A percentile compares a stretch with the other conserved stretches of the same genome.
These are phyloP conservation scores for Pyrenula massariospora DNA, from an alignment of 495 filamentous ascomycete genomes.

Conservation along the genomic window DNA sequence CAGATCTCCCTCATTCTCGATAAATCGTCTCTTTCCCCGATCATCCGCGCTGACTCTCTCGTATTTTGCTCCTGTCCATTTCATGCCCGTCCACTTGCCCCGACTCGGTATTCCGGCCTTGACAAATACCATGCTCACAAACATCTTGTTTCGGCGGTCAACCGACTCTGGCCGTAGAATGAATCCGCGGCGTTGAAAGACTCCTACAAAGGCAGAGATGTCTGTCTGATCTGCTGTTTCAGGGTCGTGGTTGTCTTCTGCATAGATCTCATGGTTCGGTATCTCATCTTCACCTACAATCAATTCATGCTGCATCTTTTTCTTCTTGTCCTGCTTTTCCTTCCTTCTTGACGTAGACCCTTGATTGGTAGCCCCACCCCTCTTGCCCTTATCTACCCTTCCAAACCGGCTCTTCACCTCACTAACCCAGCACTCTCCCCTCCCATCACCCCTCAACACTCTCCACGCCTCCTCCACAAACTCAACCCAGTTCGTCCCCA, in stretches of 20 bases:
- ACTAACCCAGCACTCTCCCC: conserved; percentile 90
- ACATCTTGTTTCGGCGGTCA: conserved; percentile 91
- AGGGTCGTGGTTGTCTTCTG: conserved; percentile 16
- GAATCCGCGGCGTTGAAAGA: conserved; percentile 68
- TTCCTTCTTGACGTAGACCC: conserved; percentile 39
- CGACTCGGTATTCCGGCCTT: conserved; percentile 56
- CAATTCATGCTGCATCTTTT: conserved; percentile 18
- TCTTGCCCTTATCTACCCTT: conserved; percentile 42
- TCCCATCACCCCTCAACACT: conserved; percentile 62
- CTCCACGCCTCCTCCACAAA: conserved; percentile 94
- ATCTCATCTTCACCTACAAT: conserved; percentile 34
- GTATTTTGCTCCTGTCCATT: conserved; percentile 22
- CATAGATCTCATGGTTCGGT: conserved; percentile 34
- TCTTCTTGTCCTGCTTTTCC: conserved; percentile 29
- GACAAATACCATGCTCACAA: conserved; percentile 88
- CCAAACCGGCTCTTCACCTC: conserved; percentile 92
- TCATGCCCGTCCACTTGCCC: conserved; percentile 50
- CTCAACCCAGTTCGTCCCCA: conserved; percentile 96
- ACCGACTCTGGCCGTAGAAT: conserved; percentile 50
- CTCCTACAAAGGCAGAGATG: conserved; percentile 79
- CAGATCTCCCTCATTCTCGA: conserved; percentile 42
- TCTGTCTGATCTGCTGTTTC: conserved; percentile 54
- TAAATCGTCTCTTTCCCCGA: conserved; percentile 37
- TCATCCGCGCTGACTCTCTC: conserved; percentile 12
- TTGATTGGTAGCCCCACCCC: conserved; percentile 50